Conservation (phyloP, 148 eudicot genomes). For the Fagopyrum esculentum region DNA sequence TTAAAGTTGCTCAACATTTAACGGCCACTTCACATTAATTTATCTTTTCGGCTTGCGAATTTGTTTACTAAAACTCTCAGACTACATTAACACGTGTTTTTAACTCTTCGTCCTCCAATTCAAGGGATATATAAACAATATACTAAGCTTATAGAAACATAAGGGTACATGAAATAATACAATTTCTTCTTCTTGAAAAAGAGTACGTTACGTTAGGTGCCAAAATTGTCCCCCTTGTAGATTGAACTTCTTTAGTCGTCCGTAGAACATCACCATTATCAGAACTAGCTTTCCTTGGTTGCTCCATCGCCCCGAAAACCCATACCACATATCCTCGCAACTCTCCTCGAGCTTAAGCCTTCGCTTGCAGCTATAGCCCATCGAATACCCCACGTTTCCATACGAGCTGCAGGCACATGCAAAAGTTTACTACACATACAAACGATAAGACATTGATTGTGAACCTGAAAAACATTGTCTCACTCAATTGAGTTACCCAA, state of each 20-base stretch:
- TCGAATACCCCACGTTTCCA: constrained; percentile 75
- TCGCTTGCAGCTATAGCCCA: constrained; percentile 56
- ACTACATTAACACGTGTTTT: too few species aligned
- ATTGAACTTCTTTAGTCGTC: constrained; percentile 57
- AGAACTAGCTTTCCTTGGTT: constrained; percentile 44
- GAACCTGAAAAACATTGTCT: too few species aligned
- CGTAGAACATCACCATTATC: constrained; percentile 61
- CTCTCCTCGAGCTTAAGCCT: constrained; percentile 27
- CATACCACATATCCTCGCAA: constrained; percentile 41
- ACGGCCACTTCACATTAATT: too few species aligned
- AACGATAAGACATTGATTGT: too few species aligned
- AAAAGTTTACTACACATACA: too few species aligned
- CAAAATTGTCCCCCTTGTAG: constrained; percentile 47
- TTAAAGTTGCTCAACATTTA: too few species aligned
- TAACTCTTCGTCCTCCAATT: not conserved
- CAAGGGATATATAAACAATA: not conserved
- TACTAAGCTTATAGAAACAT: too few species aligned
- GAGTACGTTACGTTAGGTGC: constrained; percentile 27
- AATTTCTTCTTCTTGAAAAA: not conserved
- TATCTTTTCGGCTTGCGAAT: too few species aligned
- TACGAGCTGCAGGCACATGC: constrained; percentile 43
- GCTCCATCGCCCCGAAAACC: constrained; percentile 67
- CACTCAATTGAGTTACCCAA: too few species aligned
- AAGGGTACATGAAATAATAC: not conserved
- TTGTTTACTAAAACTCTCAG: too few species aligned